phyloP scores from a whole-genome alignment of 768 basidiomycete genomes.

The Galerina marginata region DNA sequence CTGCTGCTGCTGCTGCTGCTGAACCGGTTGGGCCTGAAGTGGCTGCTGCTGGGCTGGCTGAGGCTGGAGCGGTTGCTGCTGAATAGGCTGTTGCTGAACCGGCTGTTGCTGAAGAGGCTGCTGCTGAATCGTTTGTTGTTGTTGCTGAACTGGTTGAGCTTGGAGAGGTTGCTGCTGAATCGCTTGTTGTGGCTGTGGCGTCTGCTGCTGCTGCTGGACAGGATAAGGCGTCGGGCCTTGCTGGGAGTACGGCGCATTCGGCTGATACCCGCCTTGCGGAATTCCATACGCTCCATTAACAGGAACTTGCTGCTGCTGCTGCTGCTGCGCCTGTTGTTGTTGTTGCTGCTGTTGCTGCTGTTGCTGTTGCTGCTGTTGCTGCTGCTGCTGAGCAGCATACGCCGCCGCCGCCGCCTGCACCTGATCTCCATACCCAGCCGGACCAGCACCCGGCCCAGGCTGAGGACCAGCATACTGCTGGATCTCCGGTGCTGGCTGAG shows the following conservation, averaged over 20 bases:
- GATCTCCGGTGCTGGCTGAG: too few species aligned
- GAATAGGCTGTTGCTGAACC: constrained; percentile 17
- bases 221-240: constrained; percentile 48
- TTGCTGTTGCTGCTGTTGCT: constrained; percentile 15
- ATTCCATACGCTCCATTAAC: constrained; percentile 32
- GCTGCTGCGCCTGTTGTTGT: constrained; percentile 18
- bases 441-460: not conserved
- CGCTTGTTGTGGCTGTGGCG: constrained; percentile 20
- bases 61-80: constrained; percentile 18
- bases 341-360: constrained; percentile 9
- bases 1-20: constrained; percentile 12
- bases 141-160: constrained; percentile 17
- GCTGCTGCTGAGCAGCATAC: constrained; percentile 10
- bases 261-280: constrained; percentile 37
- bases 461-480: too few species aligned
- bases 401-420: not conserved
- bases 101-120: constrained; percentile 20
- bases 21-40: not conserved
- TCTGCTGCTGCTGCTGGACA: constrained; percentile 29
- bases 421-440: not conserved
- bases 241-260: constrained; percentile 38
- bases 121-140: constrained; percentile 18
- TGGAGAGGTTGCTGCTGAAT: constrained; percentile 20
- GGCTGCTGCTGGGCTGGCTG: constrained; percentile 15
- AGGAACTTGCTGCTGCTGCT: constrained; percentile 25